Evolutionary conservation across 495 filamentous ascomycete genomes (phyloP).

Genomic region (Penicillium pulvis): DNA sequence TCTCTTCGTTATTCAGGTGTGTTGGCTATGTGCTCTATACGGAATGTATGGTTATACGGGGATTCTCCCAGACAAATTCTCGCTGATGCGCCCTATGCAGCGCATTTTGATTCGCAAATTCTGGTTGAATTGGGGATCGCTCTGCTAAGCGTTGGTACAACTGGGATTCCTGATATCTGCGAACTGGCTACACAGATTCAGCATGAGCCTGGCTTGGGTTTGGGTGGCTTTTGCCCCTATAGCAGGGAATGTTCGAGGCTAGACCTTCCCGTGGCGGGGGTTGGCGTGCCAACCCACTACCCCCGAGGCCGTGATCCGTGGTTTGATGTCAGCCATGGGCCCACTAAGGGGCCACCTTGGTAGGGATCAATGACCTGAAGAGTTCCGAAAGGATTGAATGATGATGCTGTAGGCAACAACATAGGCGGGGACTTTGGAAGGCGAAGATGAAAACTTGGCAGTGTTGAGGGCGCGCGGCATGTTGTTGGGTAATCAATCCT

Average conservation of each 20-base stretch:
- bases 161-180: not conserved
- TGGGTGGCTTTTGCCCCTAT: not conserved
- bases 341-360: slow-evolving; percentile 7
- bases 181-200: slow-evolving; percentile 14
- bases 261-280: slow-evolving; percentile 6
- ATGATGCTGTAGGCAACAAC: slow-evolving; percentile 1
- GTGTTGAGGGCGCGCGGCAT: not conserved
- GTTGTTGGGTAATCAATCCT: not conserved
- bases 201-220: not conserved
- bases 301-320: not conserved
- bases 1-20: not conserved
- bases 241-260: not conserved
- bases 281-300: slow-evolving; percentile 12
- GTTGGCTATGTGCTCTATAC: not conserved
- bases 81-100: not conserved
- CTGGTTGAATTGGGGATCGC: slow-evolving; percentile 1
- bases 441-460: not conserved
- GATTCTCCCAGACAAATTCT: not conserved
- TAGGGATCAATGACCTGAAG: not conserved
- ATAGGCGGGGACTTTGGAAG: not conserved
- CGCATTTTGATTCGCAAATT: not conserved
- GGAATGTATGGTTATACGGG: no score
- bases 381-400: not conserved
- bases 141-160: slow-evolving; percentile 1
- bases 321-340: slow-evolving; percentile 2